Evolutionary conservation across 441 rosid species (phyloP).

Genomic region (Aquilaria agallochum): DNA sequence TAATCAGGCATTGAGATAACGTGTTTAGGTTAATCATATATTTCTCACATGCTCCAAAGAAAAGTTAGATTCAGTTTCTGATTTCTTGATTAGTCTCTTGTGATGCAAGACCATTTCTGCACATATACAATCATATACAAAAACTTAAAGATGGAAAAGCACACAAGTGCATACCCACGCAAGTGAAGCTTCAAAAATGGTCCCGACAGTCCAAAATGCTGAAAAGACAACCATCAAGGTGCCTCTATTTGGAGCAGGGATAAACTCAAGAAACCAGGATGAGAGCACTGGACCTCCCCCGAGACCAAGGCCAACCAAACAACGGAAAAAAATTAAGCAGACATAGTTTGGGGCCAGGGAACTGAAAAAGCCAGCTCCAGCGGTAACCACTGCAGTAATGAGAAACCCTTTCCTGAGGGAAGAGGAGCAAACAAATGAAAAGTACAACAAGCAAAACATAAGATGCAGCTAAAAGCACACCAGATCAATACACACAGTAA

Average conservation of each 20-base stretch:
- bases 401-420: constrained; percentile 82
- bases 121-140: not conserved
- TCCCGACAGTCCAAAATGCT: constrained; percentile 84
- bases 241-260: constrained; percentile 91
- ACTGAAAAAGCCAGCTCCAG: constrained; percentile 76
- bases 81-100: too few species aligned
- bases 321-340: constrained; percentile 53
- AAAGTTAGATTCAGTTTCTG: too few species aligned
- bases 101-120: not conserved
- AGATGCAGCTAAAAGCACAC: not conserved
- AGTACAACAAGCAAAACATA: not conserved
- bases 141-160: not conserved
- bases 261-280: constrained; percentile 95
- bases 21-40: too few species aligned
- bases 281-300: constrained; percentile 96
- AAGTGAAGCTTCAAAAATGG: constrained; percentile 72
- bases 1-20: too few species aligned
- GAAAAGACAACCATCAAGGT: constrained; percentile 89
- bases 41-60: too few species aligned
- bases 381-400: constrained; percentile 71
- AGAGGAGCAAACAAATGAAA: constrained; percentile 16
- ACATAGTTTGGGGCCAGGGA: constrained; percentile 68
- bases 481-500: not conserved
- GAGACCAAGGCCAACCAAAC: constrained; percentile 85
- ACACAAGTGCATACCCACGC: constrained; percentile 75